A percentile compares a stretch with the other conserved stretches of the same genome.
phyloP scores from a whole-genome alignment of 176 grass and related monocot species.

The Cenchrus fungigraminus region DNA sequence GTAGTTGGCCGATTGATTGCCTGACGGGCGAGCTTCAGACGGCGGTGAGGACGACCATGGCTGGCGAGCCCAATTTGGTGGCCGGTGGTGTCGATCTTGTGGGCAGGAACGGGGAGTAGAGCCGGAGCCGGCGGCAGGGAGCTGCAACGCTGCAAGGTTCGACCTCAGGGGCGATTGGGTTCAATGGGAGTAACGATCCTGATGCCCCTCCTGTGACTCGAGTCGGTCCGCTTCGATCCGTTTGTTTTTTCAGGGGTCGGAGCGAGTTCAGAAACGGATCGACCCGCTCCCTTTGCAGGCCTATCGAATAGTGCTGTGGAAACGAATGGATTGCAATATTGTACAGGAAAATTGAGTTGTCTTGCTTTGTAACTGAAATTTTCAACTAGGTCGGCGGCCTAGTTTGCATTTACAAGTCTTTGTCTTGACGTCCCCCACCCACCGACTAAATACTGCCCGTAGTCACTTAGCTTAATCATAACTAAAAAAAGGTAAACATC shows the following conservation, averaged over 20 bases:
- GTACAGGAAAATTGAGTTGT: background rate
- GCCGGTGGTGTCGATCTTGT: too few relatives aligned
- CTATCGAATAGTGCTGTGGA: background rate
- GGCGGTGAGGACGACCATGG: background rate
- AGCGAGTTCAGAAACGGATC: too few relatives aligned
- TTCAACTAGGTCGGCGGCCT: background rate
- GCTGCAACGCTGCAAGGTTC: too few relatives aligned
- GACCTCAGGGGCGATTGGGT: too few relatives aligned
- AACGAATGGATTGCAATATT: background rate
- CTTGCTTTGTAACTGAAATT: background rate
- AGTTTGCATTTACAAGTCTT: background rate
- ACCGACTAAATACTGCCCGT: background rate
- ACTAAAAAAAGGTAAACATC: background rate
- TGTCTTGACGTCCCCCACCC: background rate
- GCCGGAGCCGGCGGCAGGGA: too few relatives aligned
- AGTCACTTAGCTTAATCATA: background rate
- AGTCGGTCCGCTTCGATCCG: too few relatives aligned
- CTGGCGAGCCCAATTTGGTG: too few relatives aligned
- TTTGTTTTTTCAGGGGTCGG: too few relatives aligned
- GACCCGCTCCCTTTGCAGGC: too few relatives aligned
- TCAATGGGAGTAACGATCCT: too few relatives aligned
- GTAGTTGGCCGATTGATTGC: background rate
- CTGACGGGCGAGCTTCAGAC: constrained; percentile 25
- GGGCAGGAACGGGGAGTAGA: too few relatives aligned
- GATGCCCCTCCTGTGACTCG: too few relatives aligned